Conservation (phyloP, 768 basidiomycete genomes). For the Guyanaporus albipodus region DNA sequence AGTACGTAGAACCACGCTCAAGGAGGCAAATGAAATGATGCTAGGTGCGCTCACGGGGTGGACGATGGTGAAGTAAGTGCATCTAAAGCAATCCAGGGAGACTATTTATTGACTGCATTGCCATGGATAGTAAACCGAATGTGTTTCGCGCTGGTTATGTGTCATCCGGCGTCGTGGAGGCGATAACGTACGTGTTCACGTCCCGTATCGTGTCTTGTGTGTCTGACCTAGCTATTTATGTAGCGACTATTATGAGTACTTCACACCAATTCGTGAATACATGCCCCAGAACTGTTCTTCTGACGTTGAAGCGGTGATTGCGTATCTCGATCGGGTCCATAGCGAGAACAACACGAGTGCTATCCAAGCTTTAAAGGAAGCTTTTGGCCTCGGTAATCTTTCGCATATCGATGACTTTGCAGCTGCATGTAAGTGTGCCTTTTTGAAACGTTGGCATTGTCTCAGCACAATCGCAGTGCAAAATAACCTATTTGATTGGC, state of each 20-base stretch:
- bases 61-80: slow-evolving; percentile 62
- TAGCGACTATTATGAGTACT: slow-evolving; percentile 44
- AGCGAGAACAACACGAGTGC: slow-evolving; percentile 39
- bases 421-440: slow-evolving; percentile 42
- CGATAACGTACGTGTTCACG: slow-evolving; percentile 34
- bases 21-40: no score
- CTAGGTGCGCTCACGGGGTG: slow-evolving; percentile 51
- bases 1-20: no score
- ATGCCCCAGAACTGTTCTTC: slow-evolving; percentile 75
- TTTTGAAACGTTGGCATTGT: slow-evolving; percentile 12
- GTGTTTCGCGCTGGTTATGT: slow-evolving; percentile 42
- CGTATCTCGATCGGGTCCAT: slow-evolving; percentile 58
- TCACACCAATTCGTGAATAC: slow-evolving; percentile 59
- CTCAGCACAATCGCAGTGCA: slow-evolving; percentile 35
- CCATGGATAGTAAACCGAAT: slow-evolving; percentile 33
- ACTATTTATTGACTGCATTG: background rate
- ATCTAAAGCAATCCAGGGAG: background rate
- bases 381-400: slow-evolving; percentile 56
- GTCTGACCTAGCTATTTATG: slow-evolving; percentile 1
- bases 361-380: slow-evolving; percentile 50
- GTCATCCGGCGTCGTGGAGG: slow-evolving; percentile 45
- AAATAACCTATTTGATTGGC: slow-evolving; percentile 66
- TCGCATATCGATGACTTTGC: slow-evolving; percentile 66
- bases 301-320: slow-evolving; percentile 60
- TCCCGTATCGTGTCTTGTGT: background rate